Percentiles rank a stretch among this genome's conserved stretches.
Evolutionary conservation across 495 filamentous ascomycete genomes (phyloP).

Genomic region (Hypoxylon cercidicola): DNA sequence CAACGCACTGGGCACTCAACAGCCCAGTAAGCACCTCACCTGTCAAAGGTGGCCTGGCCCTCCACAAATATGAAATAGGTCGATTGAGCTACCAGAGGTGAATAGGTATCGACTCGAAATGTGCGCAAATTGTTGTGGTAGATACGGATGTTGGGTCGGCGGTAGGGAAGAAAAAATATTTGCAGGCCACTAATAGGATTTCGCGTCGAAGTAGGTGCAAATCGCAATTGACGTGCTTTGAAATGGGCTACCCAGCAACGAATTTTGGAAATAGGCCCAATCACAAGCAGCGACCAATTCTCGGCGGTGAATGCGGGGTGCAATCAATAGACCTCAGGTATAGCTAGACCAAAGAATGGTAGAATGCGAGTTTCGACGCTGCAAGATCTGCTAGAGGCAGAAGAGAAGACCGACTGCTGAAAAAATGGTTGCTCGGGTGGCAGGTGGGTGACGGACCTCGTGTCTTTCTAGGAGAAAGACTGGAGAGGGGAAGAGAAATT

Average conservation of each 20-base stretch:
- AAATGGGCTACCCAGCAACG: slow-evolving; percentile 33
- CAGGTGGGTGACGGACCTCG: slow-evolving; percentile 8
- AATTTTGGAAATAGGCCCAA: slow-evolving; percentile 35
- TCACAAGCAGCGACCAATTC: slow-evolving; percentile 36
- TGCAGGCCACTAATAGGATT: slow-evolving; percentile 23
- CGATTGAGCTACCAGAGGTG: slow-evolving; percentile 23
- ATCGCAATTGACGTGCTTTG: slow-evolving; percentile 22
- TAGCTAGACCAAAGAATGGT: slow-evolving; percentile 11
- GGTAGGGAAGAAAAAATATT: slow-evolving; percentile 15
- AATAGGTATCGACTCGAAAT: slow-evolving; percentile 23
- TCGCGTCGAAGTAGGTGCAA: slow-evolving; percentile 24
- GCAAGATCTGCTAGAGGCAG: neutral
- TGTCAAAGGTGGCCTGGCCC: slow-evolving; percentile 23
- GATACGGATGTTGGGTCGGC: slow-evolving; percentile 2
- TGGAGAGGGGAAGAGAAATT: slow-evolving; percentile 28
- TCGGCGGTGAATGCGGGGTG: slow-evolving; percentile 42
- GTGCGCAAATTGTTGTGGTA: slow-evolving; percentile 5
- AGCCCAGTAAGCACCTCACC: slow-evolving; percentile 39
- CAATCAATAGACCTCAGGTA: slow-evolving; percentile 33
- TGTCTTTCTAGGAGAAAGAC: slow-evolving; percentile 24
- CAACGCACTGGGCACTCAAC: slow-evolving; percentile 42
- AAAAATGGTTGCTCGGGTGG: slow-evolving; percentile 21
- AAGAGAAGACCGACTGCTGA: slow-evolving; percentile 19
- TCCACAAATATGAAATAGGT: slow-evolving; percentile 28
- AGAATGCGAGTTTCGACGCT: neutral